Conservation (phyloP, 1,284 basidiomycete species). For the Rhodotorula sp. region DNA sequence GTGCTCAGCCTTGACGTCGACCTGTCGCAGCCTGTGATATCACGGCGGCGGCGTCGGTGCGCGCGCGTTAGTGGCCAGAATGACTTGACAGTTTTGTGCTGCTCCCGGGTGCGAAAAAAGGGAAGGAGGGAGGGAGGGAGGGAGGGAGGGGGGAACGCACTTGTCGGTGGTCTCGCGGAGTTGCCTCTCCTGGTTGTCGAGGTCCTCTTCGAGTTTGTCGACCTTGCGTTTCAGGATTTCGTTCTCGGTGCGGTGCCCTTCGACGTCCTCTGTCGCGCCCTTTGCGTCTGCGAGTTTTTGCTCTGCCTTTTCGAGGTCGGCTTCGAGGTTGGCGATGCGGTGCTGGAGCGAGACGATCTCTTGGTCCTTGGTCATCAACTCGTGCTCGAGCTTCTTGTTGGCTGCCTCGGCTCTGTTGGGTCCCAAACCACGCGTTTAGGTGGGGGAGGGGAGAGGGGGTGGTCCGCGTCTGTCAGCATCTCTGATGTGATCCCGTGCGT, state of each 20-base stretch:
- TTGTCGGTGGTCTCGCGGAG: slow-evolving; percentile 95
- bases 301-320: slow-evolving; percentile 75
- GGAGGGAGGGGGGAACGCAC: slow-evolving; percentile 57
- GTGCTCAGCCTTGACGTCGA: slow-evolving; percentile 98
- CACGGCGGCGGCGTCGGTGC: too few species aligned
- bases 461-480: background rate
- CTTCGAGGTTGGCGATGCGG: slow-evolving; percentile 68
- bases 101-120: too few species aligned
- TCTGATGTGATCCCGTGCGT: too few species aligned
- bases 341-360: slow-evolving; percentile 80
- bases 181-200: slow-evolving; percentile 94
- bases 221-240: slow-evolving; percentile 83
- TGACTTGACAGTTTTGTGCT: too few species aligned
- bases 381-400: slow-evolving; percentile 68
- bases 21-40: slow-evolving; percentile 94
- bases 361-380: slow-evolving; percentile 80
- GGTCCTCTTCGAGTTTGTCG: slow-evolving; percentile 87
- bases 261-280: slow-evolving; percentile 66
- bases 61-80: background rate
- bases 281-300: slow-evolving; percentile 70
- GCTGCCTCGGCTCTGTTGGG: slow-evolving; percentile 65
- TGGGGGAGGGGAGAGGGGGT: background rate
- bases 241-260: slow-evolving; percentile 68
- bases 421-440: background rate
- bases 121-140: too few species aligned